Evolutionary conservation across 352 stramenopile species (phyloP), one percentile per base, ranked within the genome.

Genomic region (Phytophthora kernoviae): DNA sequence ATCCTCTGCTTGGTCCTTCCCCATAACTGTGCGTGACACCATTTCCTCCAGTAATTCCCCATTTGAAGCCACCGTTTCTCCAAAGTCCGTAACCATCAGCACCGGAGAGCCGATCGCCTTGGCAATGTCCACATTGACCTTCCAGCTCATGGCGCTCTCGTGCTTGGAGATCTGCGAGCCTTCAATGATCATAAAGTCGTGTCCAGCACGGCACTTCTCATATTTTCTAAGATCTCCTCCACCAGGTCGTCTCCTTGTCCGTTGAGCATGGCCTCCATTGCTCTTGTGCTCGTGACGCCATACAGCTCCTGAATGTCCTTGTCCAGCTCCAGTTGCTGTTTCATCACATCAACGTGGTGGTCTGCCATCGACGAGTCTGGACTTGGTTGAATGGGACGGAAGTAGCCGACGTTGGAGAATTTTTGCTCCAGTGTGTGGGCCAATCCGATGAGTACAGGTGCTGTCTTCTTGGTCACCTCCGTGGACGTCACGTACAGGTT

Each of bases 141-240:
- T 87, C 84, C 81, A 93, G 68, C 79, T 89, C 75, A 88, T 82
- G 4, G 76, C 73, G 27, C 78, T 80, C 46, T 93, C 81, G 67
- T 86, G 73, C 53, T 85, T 67, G 22, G 79, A 77, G 37, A 93
- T 54, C 48, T 79, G 73, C 8, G 81, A 83, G n/a, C 84, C 84
- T 54, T 93, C 84, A 37, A 93, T 86, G 61, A 93, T 84, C 75
- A 93, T 87, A 48, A 93, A 93, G 70, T 93, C 84, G 65, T 93
- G 82, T 33, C 79, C 63, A 20, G 75, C 39, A 18, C 80, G 75
- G 52, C 65, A 66, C 5, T 70, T 46, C 39, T 93, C 84, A 52
- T 82, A 91, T 14, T 75, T n/a, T 73, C 75, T 20, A 93, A 43
- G 34, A 93, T 90, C 49, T 84, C 72, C 46, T 91, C 84, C 2